These are phyloP conservation scores for Aphanomyces cochlioides DNA, from an alignment of 352 stramenopile species.

Conservation along the genomic window DNA sequence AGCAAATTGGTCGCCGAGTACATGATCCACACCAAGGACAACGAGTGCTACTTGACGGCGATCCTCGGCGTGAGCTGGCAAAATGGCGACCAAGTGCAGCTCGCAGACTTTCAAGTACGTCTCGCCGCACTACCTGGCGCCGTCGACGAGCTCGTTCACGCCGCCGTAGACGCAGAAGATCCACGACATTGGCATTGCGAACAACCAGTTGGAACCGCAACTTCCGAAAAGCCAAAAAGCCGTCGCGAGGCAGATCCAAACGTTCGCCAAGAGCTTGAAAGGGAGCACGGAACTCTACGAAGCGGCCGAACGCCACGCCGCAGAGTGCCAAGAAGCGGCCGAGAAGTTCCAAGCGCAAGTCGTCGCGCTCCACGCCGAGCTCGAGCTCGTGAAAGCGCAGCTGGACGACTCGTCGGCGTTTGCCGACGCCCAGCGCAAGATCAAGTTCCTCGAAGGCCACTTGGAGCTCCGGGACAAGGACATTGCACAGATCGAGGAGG, in stretches of 20 bases:
- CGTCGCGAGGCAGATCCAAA: slow-evolving; percentile 2
- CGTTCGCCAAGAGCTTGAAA: slow-evolving; percentile 24
- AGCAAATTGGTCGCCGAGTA: slow-evolving; percentile 25
- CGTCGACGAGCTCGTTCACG: background rate
- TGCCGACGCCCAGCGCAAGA: slow-evolving; percentile 12
- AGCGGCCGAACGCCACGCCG: slow-evolving; percentile 21
- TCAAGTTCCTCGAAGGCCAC: background rate
- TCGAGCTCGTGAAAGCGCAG: background rate
- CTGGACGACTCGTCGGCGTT: slow-evolving; percentile 9
- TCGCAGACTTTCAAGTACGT: slow-evolving; percentile 4
- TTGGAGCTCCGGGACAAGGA: slow-evolving; percentile 13
- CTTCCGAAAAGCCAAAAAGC: slow-evolving; percentile 10
- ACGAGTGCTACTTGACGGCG: slow-evolving; percentile 19
- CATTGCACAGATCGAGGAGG: background rate
- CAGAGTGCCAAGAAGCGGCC: background rate
- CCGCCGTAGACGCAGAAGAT: background rate
- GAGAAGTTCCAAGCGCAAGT: slow-evolving; percentile 22
- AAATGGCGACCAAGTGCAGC: slow-evolving; percentile 27
- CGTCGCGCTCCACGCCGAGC: background rate
- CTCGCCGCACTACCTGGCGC: background rate
- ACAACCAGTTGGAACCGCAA: background rate
- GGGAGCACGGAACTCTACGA: slow-evolving; percentile 18
- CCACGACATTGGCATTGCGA: background rate
- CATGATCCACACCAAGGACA: slow-evolving; percentile 29
- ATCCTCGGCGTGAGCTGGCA: slow-evolving; percentile 28